Conservation (phyloP, 2,329 filamentous ascomycete species). For the Ophiostoma himal-ulmi region DNA sequence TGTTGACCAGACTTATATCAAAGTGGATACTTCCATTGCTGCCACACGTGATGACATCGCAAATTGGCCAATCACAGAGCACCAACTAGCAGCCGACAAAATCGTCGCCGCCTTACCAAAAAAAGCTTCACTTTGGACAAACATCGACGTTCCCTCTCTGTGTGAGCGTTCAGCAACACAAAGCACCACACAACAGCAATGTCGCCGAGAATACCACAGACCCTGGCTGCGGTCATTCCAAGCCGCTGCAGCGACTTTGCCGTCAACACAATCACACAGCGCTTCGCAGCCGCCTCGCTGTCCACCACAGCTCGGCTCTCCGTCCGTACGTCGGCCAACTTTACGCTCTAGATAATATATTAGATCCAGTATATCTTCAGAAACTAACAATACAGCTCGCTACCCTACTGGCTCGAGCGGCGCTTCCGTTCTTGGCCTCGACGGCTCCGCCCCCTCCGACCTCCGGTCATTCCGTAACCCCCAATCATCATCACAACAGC, state of each 20-base stretch:
- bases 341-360: too few relatives aligned
- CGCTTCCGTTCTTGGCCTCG: slow-evolving; percentile 24
- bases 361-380: too few relatives aligned
- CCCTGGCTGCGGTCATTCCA: slow-evolving; percentile 5
- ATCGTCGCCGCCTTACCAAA: slow-evolving; percentile 14
- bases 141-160: slow-evolving; percentile 1
- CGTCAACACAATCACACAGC: slow-evolving; percentile 17
- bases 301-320: slow-evolving; percentile 21
- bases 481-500: background rate
- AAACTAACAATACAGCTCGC: slow-evolving; percentile 3
- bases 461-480: background rate
- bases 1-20: background rate
- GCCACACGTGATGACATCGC: background rate
- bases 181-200: slow-evolving; percentile 19
- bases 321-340: slow-evolving; percentile 15
- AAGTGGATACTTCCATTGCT: background rate
- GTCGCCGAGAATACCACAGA: slow-evolving; percentile 25
- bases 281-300: slow-evolving; percentile 21
- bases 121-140: slow-evolving; percentile 11
- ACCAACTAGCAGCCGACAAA: background rate
- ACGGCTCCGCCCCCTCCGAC: slow-evolving; percentile 1
- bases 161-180: background rate
- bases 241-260: slow-evolving; percentile 13
- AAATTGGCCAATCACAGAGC: slow-evolving; percentile 7
- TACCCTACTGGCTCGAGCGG: slow-evolving; percentile 19